These are phyloP conservation scores for Fusarium humuli DNA, from an alignment of 2,329 filamentous ascomycete genomes.

Conservation along the genomic window DNA sequence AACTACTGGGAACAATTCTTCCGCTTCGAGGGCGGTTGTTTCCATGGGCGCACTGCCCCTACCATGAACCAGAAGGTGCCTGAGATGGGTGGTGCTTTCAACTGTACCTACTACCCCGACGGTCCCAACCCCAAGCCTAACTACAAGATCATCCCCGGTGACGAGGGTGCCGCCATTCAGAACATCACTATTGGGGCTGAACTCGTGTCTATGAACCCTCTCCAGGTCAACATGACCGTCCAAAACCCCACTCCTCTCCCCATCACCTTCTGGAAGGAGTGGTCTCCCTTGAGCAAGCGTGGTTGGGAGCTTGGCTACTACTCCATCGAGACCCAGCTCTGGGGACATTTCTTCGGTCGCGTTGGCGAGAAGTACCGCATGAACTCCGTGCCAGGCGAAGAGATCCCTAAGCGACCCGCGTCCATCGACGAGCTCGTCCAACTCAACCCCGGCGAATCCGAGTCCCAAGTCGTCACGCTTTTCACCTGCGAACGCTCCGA, in stretches of 20 bases:
- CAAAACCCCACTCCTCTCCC: not conserved
- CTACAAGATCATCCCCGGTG: not conserved
- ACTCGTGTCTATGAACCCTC: not conserved
- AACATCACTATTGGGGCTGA: not conserved
- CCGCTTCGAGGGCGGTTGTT: not conserved
- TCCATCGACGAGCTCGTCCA: not conserved
- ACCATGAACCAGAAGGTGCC: not conserved
- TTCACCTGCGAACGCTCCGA: not conserved
- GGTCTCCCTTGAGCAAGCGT: not conserved
- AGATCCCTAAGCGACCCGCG: not conserved
- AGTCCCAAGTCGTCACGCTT: not conserved
- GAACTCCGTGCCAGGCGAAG: not conserved
- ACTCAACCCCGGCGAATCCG: not conserved
- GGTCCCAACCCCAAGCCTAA: not conserved
- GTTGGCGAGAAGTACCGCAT: not conserved
- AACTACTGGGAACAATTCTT: not conserved
- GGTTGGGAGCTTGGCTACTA: not conserved
- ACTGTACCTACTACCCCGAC: not conserved
- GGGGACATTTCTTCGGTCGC: not conserved
- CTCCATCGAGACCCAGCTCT: not conserved
- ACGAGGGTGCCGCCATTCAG: not conserved
- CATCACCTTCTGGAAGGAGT: constrained; percentile 1
- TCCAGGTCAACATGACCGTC: not conserved
- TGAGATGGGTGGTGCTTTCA: not conserved
- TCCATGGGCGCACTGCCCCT: not conserved